Conservation (phyloP, 441 rosid species). For the Euphorbia schlechtendalii region DNA sequence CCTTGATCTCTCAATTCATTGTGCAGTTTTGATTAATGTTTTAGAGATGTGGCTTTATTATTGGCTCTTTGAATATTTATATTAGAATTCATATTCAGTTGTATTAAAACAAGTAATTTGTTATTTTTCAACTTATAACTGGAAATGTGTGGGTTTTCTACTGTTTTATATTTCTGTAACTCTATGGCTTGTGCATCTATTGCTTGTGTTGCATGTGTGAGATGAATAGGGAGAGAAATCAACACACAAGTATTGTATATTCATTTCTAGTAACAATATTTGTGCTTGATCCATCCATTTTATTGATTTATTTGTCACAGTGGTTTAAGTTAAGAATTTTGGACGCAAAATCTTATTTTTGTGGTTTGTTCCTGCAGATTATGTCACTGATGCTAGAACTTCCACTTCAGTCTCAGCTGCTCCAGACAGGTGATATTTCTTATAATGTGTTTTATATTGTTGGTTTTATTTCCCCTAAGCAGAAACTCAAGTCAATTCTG, state of each 20-base stretch:
- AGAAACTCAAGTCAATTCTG: conserved; percentile 10
- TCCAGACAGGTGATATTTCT: conserved; percentile 72
- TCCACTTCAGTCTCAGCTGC: conserved; percentile 87
- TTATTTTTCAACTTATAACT: not conserved
- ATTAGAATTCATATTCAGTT: not conserved
- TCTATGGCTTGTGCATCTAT: not conserved
- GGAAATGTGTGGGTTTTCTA: not conserved
- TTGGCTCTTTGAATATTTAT: not conserved
- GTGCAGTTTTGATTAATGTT: not conserved
- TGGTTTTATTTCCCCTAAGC: not conserved
- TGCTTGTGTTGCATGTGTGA: not conserved
- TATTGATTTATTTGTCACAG: not conserved
- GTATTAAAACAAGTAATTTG: not conserved
- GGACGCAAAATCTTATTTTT: not conserved
- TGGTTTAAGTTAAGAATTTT: not conserved
- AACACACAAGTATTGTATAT: not conserved
- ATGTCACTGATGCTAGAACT: conserved; percentile 36
- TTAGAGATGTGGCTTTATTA: not conserved
- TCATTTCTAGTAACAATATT: not conserved
- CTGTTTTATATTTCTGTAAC: not conserved
- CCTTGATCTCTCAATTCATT: not conserved
- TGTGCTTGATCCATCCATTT: not conserved
- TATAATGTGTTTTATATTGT: conserved; percentile 1
- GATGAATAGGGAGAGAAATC: not conserved
- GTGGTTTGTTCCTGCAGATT: conserved; percentile 14